phyloP scores from a whole-genome alignment of 2,329 filamentous ascomycete species.

The Cercospora zeae-maydis region DNA sequence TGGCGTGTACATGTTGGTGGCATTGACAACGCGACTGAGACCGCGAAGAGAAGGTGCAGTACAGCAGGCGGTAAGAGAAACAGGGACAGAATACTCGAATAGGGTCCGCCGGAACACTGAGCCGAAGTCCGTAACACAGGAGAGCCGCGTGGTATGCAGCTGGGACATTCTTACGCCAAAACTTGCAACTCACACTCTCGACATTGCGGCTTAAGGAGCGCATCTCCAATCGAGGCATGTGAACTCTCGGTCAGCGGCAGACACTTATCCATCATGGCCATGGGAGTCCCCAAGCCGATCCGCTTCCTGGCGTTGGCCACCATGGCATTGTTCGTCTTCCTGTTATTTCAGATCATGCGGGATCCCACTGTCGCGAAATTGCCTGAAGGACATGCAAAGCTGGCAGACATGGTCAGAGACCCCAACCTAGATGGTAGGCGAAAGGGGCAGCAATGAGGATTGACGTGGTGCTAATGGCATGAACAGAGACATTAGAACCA shows the following conservation, averaged over 20 bases:
- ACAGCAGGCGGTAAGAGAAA: not conserved
- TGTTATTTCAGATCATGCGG: constrained; percentile 71
- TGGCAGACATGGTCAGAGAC: constrained; percentile 67
- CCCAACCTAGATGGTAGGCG: constrained; percentile 80
- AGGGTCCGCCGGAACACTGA: not conserved
- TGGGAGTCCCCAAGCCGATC: constrained; percentile 83
- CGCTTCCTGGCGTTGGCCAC: constrained; percentile 71
- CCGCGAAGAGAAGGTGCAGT: not conserved
- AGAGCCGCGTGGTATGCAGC: not conserved
- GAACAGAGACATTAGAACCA: constrained; percentile 66
- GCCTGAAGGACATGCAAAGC: constrained; percentile 38
- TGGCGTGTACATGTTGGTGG: not conserved
- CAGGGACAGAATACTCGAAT: not conserved
- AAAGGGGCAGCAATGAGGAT: not conserved
- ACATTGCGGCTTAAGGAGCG: not conserved
- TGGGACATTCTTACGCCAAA: not conserved
- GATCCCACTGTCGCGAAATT: constrained; percentile 46
- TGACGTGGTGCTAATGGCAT: not conserved
- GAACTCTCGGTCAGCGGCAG: not conserved
- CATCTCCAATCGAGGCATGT: not conserved
- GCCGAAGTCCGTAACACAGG: not conserved
- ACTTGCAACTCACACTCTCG: not conserved
- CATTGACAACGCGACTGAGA: not conserved
- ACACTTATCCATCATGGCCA: constrained; percentile 61
- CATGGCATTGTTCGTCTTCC: constrained; percentile 70